These are phyloP conservation scores for Fagopyrum esculentum DNA, from an alignment of 148 eudicot species.

Conservation along the genomic window DNA sequence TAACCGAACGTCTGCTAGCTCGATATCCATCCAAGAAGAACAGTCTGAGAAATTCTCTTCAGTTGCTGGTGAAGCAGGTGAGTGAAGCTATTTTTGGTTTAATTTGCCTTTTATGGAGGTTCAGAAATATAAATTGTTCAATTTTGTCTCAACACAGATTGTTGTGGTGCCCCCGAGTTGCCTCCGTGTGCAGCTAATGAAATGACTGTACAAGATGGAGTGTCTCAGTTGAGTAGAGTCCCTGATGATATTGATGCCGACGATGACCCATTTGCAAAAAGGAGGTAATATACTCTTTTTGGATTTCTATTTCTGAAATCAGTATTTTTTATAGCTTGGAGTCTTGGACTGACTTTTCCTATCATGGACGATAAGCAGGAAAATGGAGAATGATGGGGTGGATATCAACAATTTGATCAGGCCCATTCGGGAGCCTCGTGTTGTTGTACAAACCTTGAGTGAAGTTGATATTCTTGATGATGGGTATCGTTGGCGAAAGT, in stretches of 20 bases:
- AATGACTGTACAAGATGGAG: constrained; percentile 40
- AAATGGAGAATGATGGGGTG: constrained; percentile 57
- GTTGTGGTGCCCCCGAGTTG: too few species aligned
- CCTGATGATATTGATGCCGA: constrained; percentile 56
- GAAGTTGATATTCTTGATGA: constrained; percentile 97
- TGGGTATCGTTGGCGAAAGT: constrained; percentile 97
- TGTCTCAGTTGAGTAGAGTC: constrained; percentile 34
- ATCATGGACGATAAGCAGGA: constrained; percentile 35
- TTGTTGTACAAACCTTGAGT: constrained; percentile 89
- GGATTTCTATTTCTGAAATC: neutral
- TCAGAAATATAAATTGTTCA: too few species aligned
- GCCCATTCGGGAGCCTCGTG: constrained; percentile 96
- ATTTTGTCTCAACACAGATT: too few species aligned
- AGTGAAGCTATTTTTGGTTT: neutral
- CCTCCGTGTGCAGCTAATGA: constrained; percentile 25
- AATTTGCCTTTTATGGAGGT: neutral
- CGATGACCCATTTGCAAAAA: constrained; percentile 75
- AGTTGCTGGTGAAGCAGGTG: constrained; percentile 64
- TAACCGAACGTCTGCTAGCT: constrained; percentile 67
- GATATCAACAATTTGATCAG: constrained; percentile 75
- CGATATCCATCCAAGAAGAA: constrained; percentile 75
- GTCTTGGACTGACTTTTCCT: too few species aligned
- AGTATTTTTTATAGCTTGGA: too few species aligned
- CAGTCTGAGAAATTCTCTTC: constrained; percentile 44
- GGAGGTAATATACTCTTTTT: constrained; percentile 36